Base-by-base conservation (phyloP, 2,329 filamentous ascomycete genomes). In the Talaromyces pinophilus region DNA sequence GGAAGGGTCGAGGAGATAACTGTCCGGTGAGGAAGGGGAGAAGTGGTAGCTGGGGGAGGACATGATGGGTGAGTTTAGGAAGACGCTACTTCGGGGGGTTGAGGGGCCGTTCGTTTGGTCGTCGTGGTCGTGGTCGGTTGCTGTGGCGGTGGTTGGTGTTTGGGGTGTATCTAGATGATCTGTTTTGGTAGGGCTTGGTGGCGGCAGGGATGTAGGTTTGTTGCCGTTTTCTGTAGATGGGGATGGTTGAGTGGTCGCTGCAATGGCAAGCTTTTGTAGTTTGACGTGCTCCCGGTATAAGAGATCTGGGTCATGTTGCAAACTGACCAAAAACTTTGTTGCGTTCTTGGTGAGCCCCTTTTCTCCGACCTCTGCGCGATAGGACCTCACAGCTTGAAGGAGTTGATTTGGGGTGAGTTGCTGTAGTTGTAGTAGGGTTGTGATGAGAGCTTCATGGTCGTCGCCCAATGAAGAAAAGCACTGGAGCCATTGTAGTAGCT, bases 401-500 rank as follows among this genome's bases (percentile, higher is more conserved):
- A 99, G 85, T 76, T 99, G 95, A 74, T 93, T 91, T 0, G 93
- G 91, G 30, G 88, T 93, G 59, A 99, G 83, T 48, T 90, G 86
- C 70, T 92, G 93, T 48, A 99, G 84, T 77, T 98, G 95, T 74
- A 97, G 90, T 25, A 98, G 81, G 0, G 95, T 99, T 17, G 88
- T 92, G 35, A 96, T 88, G 17, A 99, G 85, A 2, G 92, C 92
- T 74, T 97, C 93, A 44, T 95, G 82, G 74, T 98, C 93, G 74
- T 98, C 93, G 5, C 89, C 92, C 3, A 98, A 85, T 0, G 93
- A 97, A 1, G 95, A 98, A 79, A 98, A 98, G 78, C 93, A 97
- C 77, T 99, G 95, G 42, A 99, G 83, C 95, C 95, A 99, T 78
- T 99, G 95, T 5, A 99, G 83, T 2, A 99, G 84, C 77, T 99